Evolutionary conservation across 2,329 filamentous ascomycete genomes (phyloP).

Genomic region (Penicillium sp.): DNA sequence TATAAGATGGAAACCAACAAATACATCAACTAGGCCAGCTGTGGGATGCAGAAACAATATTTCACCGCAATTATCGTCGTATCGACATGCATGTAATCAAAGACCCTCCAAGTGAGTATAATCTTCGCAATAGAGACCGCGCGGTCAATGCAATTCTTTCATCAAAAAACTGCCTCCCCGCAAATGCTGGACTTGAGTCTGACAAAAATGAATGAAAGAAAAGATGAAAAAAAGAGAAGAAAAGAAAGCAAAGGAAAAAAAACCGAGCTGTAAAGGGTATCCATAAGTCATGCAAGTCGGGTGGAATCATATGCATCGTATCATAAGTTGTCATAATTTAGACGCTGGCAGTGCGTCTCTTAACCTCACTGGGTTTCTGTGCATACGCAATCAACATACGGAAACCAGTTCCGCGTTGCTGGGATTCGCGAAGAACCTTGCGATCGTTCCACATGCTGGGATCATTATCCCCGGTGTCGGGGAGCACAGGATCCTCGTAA

Average conservation of each 20-base stretch:
- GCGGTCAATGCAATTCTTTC: slow-evolving; percentile 21
- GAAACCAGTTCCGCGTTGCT: slow-evolving; percentile 81
- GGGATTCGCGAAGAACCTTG: slow-evolving; percentile 76
- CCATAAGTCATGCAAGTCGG: slow-evolving; percentile 9
- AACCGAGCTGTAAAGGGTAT: slow-evolving; percentile 8
- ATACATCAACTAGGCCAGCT: not conserved
- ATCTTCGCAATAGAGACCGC: slow-evolving; percentile 14
- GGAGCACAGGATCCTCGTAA: slow-evolving; percentile 71
- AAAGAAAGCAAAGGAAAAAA: not conserved
- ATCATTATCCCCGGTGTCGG: slow-evolving; percentile 46
- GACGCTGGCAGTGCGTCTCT: slow-evolving; percentile 47
- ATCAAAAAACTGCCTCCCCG: slow-evolving; percentile 5
- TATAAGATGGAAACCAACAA: not conserved
- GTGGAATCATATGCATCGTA: slow-evolving; percentile 13
- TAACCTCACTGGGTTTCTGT: slow-evolving; percentile 65
- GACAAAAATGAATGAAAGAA: not conserved
- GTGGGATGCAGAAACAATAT: not conserved
- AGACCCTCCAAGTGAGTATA: not conserved
- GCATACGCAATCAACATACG: slow-evolving; percentile 91
- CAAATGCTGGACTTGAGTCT: not conserved
- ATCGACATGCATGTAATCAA: slow-evolving; percentile 8
- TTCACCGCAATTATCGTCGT: slow-evolving; percentile 5
- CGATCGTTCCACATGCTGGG: slow-evolving; percentile 79
- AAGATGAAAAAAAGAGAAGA: not conserved
- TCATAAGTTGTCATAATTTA: slow-evolving; percentile 23